phyloP scores from a whole-genome alignment of 805 yeast genomes.

The Komagataella kurtzmanii region DNA sequence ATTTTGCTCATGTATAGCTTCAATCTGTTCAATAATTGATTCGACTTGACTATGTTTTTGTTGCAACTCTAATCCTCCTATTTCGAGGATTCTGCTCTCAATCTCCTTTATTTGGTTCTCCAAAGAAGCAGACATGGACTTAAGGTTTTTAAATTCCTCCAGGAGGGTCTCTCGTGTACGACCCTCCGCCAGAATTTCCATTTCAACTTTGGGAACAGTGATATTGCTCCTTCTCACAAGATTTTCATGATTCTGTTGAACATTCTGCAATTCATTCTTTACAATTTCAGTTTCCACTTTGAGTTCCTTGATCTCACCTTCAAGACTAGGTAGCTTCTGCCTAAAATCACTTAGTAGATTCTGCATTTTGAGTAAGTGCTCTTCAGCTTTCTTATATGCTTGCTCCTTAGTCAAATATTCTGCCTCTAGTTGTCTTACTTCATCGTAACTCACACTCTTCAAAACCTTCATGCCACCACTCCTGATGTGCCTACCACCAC shows the following conservation, averaged over 20 bases:
- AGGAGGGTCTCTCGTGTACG: neutral
- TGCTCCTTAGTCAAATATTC: constrained; percentile 42
- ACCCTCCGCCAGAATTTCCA: neutral
- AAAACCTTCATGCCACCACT: constrained; percentile 61
- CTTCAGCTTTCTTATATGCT: constrained; percentile 32
- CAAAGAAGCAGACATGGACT: constrained; percentile 38
- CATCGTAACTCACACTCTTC: constrained; percentile 32
- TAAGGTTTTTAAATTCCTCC: constrained; percentile 25
- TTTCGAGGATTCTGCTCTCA: constrained; percentile 72
- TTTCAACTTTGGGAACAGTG: neutral
- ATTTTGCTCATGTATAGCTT: constrained; percentile 40
- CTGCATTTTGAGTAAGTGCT: constrained; percentile 46
- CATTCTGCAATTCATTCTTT: neutral
- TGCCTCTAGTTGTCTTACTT: constrained; percentile 36
- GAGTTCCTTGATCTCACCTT: constrained; percentile 45
- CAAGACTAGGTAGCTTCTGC: constrained; percentile 60
- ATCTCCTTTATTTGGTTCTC: constrained; percentile 44
- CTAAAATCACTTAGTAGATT: constrained; percentile 40
- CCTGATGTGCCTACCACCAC: constrained; percentile 71
- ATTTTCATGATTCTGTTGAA: neutral
- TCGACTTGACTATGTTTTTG: constrained; percentile 75
- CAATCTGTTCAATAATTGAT: constrained; percentile 54
- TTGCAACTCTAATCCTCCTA: constrained; percentile 81
- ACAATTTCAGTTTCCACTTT: constrained; percentile 15
- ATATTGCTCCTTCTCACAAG: neutral